Percentiles rank a stretch among this genome's conserved stretches.
phyloP scores from a whole-genome alignment of 768 basidiomycete species.

The Aureoboletus auriporus region DNA sequence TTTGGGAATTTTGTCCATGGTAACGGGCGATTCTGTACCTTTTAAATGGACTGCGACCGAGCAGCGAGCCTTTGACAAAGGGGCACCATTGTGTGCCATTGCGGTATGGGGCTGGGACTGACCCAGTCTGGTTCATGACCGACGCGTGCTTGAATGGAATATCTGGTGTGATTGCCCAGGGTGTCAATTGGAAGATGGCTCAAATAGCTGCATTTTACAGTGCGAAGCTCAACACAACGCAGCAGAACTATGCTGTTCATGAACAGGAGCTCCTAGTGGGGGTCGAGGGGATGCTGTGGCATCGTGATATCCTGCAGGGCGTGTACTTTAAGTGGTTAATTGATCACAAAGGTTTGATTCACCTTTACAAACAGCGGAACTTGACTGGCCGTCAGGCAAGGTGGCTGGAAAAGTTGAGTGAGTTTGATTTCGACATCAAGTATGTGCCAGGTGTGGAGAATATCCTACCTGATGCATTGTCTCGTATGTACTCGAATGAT shows the following conservation, averaged over 20 bases:
- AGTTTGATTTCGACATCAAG: slow-evolving; percentile 28
- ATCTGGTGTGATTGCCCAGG: not conserved
- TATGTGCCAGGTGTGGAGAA: slow-evolving; percentile 29
- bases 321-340: slow-evolving; percentile 27
- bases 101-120: too few relatives aligned
- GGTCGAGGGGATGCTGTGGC: slow-evolving; percentile 31
- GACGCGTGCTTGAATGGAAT: not conserved
- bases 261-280: slow-evolving; percentile 37
- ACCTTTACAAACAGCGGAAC: slow-evolving; percentile 30
- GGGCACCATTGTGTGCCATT: too few relatives aligned
- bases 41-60: too few relatives aligned
- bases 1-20: too few relatives aligned
- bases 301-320: slow-evolving; percentile 30
- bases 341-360: slow-evolving; percentile 23
- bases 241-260: slow-evolving; percentile 39
- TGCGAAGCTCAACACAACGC: slow-evolving; percentile 30
- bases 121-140: not conserved
- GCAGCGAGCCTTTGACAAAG: too few relatives aligned
- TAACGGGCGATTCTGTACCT: too few relatives aligned
- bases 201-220: slow-evolving; percentile 2
- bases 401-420: slow-evolving; percentile 32
- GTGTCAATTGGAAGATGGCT: not conserved
- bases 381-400: slow-evolving; percentile 32
- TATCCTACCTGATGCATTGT: slow-evolving; percentile 24
- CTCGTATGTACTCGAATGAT: slow-evolving; percentile 10